Percentiles rank a stretch among this genome's conserved stretches.
phyloP scores from a whole-genome alignment of 2,329 filamentous ascomycete species.

The Alternaria ventricosa region DNA sequence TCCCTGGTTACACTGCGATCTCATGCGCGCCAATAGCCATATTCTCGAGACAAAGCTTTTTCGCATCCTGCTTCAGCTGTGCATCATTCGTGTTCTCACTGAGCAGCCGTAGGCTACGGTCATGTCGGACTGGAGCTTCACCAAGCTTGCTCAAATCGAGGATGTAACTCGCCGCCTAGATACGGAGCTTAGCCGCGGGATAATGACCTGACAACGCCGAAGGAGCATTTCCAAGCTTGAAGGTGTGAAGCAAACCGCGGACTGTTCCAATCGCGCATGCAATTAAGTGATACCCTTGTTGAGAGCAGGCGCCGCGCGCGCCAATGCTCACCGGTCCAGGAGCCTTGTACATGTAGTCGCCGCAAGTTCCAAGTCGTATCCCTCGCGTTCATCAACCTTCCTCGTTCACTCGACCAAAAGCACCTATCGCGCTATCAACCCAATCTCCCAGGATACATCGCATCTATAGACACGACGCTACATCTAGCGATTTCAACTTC shows the following conservation, averaged over 20 bases:
- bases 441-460: slow-evolving; percentile 1
- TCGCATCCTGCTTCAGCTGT: neutral
- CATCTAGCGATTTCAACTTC: neutral
- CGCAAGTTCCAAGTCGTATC: neutral
- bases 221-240: neutral
- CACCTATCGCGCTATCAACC: neutral
- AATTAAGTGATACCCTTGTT: neutral
- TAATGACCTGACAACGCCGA: no score
- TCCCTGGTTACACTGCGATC: rapidly evolving
- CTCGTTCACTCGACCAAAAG: neutral
- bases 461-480: neutral
- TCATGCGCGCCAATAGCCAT: neutral
- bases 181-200: neutral
- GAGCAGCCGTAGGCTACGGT: neutral
- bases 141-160: neutral
- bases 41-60: neutral
- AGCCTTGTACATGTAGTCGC: neutral
- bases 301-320: neutral
- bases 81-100: neutral
- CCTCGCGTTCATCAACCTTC: neutral
- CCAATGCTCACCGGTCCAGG: neutral
- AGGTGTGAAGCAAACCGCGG: neutral
- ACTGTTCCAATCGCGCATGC: neutral
- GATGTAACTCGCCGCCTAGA: neutral
- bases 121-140: neutral